Evolutionary conservation across 2,329 filamentous ascomycete species (phyloP).

Genomic region (Diaporthe velutina): DNA sequence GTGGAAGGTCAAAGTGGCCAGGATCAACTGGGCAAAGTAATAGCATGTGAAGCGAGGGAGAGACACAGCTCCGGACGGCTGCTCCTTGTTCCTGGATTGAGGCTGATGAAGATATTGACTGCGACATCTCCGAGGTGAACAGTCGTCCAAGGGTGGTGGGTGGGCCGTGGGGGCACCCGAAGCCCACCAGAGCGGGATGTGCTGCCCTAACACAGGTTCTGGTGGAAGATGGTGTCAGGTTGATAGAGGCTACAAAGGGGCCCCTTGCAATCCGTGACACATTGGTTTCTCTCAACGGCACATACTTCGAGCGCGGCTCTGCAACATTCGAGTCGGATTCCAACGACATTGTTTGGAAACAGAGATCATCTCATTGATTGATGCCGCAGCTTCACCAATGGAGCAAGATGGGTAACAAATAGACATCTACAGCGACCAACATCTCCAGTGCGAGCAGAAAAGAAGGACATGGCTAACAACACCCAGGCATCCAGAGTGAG

Average conservation of each 20-base stretch:
- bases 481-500: neutral
- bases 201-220: neutral
- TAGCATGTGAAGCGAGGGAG: conserved; percentile 9
- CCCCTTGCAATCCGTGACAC: conserved; percentile 34
- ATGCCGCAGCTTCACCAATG: neutral
- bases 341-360: conserved; percentile 29
- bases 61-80: neutral
- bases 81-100: conserved; percentile 22
- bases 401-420: conserved; percentile 7
- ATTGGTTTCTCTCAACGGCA: conserved; percentile 31
- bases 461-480: neutral
- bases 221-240: too few species aligned
- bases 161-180: conserved; percentile 17
- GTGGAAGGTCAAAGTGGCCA: neutral
- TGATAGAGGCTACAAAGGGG: neutral
- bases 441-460: neutral
- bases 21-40: neutral
- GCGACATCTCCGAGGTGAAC: conserved; percentile 34
- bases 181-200: conserved; percentile 18
- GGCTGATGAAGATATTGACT: conserved; percentile 11
- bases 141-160: neutral
- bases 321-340: neutral
- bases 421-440: neutral
- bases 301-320: conserved; percentile 24
- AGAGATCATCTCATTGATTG: neutral